A percentile compares a stretch with the other conserved stretches of the same genome.
phyloP scores from a whole-genome alignment of 139 green algal species.

The Tetradesmus obliquus region DNA sequence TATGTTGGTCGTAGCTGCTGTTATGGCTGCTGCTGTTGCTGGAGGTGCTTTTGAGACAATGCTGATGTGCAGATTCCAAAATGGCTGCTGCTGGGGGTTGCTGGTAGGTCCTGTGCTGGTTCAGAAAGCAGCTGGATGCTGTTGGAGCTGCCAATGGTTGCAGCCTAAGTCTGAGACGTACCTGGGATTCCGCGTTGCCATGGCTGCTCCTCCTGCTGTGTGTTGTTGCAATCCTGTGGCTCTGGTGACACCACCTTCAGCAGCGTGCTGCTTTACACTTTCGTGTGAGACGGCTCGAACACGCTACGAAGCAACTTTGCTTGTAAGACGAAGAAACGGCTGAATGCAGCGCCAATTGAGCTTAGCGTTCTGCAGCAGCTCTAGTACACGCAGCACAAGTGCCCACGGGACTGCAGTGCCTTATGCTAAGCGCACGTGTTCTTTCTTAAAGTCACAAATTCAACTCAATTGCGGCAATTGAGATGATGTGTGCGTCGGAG shows the following conservation, averaged over 20 bases:
- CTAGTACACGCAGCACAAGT: not conserved
- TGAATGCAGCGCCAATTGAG: not conserved
- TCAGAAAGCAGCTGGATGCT: conserved; percentile 44
- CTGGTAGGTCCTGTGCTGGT: not conserved
- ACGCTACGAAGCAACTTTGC: not conserved
- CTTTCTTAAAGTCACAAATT: not conserved
- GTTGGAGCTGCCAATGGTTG: conserved; percentile 2
- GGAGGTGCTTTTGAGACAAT: not conserved
- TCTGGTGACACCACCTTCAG: not conserved
- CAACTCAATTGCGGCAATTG: not conserved
- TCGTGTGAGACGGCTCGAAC: not conserved
- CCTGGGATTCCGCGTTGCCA: conserved; percentile 65
- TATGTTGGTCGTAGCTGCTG: not conserved
- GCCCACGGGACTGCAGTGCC: not conserved
- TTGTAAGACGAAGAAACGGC: not conserved
- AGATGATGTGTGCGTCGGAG: not conserved
- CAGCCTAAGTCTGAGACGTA: not conserved
- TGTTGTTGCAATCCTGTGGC: not conserved
- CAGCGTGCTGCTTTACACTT: not conserved
- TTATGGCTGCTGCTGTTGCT: not conserved
- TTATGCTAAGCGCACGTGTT: not conserved
- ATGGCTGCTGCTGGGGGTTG: not conserved
- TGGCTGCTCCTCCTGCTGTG: conserved; percentile 11
- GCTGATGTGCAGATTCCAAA: not conserved
- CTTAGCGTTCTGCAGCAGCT: not conserved